Percentiles rank a stretch among this genome's conserved stretches.
Conservation (phyloP, 352 stramenopile species). For the Halophytophthora polymorphica region DNA sequence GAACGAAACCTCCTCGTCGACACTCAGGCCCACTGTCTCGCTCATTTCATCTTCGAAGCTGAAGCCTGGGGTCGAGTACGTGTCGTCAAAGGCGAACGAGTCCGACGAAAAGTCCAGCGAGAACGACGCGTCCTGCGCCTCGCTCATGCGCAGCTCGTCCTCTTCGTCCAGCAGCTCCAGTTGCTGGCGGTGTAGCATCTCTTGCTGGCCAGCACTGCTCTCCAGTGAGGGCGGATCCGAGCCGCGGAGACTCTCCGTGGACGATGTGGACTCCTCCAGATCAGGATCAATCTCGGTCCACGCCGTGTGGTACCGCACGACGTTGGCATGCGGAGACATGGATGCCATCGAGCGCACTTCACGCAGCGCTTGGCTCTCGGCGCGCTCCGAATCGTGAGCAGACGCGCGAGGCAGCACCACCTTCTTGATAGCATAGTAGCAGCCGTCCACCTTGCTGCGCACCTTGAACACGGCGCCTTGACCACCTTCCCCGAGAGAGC, state of each 20-base stretch:
- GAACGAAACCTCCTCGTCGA: constrained; percentile 27
- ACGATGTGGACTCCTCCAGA: constrained; percentile 22
- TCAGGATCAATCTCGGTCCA: constrained; percentile 64
- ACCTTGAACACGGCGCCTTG: constrained; percentile 79
- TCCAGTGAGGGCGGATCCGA: constrained; percentile 30
- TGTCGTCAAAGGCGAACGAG: constrained; percentile 48
- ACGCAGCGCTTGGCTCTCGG: constrained; percentile 58
- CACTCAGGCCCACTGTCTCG: constrained; percentile 29
- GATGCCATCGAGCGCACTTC: constrained; percentile 77
- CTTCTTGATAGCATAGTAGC: constrained; percentile 79
- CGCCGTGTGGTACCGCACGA: constrained; percentile 78
- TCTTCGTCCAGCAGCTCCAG: constrained; percentile 32
- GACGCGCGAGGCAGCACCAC: constrained; percentile 47
- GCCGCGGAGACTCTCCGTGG: constrained; percentile 33
- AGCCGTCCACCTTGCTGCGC: constrained; percentile 65
- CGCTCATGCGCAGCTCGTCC: constrained; percentile 16
- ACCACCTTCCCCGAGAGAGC: constrained; percentile 60
- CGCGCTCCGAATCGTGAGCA: constrained; percentile 32
- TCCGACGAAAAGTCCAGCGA: constrained; percentile 45
- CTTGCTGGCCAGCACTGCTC: constrained; percentile 13
- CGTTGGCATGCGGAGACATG: constrained; percentile 65
- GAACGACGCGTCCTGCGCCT: constrained; percentile 44
- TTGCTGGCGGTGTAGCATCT: constrained; percentile 28
- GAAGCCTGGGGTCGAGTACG: constrained; percentile 51
- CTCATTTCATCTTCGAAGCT: constrained; percentile 54